A percentile compares a stretch with the other conserved stretches of the same genome.
phyloP scores from a whole-genome alignment of 1,284 basidiomycete genomes.

The Wallemia mellicola region DNA sequence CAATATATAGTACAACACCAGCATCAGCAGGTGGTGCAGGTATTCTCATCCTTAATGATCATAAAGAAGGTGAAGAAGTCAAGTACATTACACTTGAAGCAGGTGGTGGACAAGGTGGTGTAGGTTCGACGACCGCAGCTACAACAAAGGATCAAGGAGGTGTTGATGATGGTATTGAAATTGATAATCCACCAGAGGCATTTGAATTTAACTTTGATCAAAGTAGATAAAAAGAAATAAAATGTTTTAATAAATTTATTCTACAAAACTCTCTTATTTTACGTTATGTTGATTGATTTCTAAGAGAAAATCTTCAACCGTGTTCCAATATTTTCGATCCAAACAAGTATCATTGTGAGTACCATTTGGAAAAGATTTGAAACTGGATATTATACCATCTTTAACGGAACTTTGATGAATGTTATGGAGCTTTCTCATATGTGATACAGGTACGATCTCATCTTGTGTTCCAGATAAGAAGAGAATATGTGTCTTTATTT shows the following conservation, averaged over 20 bases:
- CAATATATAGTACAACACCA: constrained; percentile 19
- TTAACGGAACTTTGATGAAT: constrained; percentile 28
- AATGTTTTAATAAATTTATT: neutral
- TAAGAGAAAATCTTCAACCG: neutral
- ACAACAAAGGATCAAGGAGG: neutral
- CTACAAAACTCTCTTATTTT: neutral
- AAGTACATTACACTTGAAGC: constrained; percentile 37
- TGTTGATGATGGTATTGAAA: neutral
- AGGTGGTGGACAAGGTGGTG: neutral
- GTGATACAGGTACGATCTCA: constrained; percentile 51
- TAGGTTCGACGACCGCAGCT: neutral
- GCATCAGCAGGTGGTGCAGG: constrained; percentile 47
- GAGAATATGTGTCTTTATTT: constrained; percentile 48
- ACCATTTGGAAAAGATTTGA: neutral
- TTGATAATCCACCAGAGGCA: neutral
- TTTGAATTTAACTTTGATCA: neutral
- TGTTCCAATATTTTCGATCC: neutral
- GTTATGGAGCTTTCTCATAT: constrained; percentile 57
- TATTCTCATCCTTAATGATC: constrained; percentile 46
- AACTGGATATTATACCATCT: constrained; percentile 13
- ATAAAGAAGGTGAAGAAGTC: constrained; percentile 26
- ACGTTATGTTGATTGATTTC: neutral
- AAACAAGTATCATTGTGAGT: neutral
- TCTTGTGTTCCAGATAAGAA: constrained; percentile 51
- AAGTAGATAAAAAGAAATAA: too few relatives aligned